Conservation (phyloP, 257 asterid genomes). For the Paulownia fortunei region DNA sequence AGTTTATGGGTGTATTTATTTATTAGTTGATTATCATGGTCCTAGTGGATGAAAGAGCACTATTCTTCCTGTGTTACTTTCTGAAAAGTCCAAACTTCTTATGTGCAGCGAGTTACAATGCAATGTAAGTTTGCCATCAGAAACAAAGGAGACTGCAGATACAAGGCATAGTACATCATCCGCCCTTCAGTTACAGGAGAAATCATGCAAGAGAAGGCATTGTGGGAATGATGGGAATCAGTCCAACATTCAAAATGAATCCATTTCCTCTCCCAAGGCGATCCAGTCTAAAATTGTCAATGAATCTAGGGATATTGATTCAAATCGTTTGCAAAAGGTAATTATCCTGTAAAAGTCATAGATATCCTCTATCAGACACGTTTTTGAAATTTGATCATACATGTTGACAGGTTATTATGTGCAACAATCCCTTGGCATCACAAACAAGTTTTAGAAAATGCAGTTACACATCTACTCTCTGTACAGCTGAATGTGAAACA, state of each 20-base stretch:
- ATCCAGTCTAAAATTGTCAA: conserved; percentile 21
- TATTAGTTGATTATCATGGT: conserved; percentile 1
- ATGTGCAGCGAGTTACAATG: conserved; percentile 56
- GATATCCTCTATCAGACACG: neutral
- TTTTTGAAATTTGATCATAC: conserved; percentile 28
- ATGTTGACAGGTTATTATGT: conserved; percentile 53
- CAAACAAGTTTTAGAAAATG: conserved; percentile 81
- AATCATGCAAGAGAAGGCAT: conserved; percentile 49
- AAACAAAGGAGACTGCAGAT: conserved; percentile 38
- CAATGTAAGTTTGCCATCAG: conserved; percentile 45
- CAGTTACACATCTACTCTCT: conserved; percentile 40
- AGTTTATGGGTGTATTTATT: neutral
- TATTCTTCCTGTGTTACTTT: conserved; percentile 19
- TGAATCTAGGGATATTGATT: conserved; percentile 34
- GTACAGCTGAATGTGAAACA: conserved; percentile 55
- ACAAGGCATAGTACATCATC: conserved; percentile 46
- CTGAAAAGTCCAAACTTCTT: conserved; percentile 31
- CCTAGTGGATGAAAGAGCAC: conserved; percentile 16
- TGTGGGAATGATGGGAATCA: conserved; percentile 40
- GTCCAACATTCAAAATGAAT: conserved; percentile 36
- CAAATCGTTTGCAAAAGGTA: conserved; percentile 57
- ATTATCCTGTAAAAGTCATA: conserved; percentile 22
- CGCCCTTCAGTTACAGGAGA: conserved; percentile 48
- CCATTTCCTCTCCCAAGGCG: conserved; percentile 42
- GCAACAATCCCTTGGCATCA: conserved; percentile 44